These are phyloP conservation scores for Leucaena leucocephala DNA, from an alignment of 306 rosid species.

Conservation along the genomic window DNA sequence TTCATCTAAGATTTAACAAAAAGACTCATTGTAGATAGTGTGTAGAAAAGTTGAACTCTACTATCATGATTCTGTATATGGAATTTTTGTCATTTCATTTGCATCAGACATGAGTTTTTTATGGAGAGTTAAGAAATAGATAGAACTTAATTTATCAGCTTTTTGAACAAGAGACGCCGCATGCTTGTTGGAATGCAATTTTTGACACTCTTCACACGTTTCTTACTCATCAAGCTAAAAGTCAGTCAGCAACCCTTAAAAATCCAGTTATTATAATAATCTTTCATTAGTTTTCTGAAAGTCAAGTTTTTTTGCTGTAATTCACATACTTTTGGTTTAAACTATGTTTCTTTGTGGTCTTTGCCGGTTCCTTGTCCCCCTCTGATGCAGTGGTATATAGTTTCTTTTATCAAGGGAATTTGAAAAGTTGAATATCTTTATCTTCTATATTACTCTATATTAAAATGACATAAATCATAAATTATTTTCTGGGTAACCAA, in stretches of 20 bases:
- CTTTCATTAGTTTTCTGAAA: neutral
- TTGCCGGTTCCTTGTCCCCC: neutral
- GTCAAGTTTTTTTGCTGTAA: neutral
- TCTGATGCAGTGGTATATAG: slow-evolving; percentile 6
- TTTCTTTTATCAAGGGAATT: neutral
- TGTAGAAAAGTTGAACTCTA: slow-evolving; percentile 4
- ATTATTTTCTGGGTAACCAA: slow-evolving; percentile 25
- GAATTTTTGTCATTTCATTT: neutral
- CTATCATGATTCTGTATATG: neutral
- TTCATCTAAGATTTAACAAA: slow-evolving; percentile 23
- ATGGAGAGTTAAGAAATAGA: neutral
- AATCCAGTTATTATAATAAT: neutral
- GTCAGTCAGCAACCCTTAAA: slow-evolving; percentile 3
- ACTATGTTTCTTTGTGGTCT: slow-evolving; percentile 15
- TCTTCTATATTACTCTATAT: neutral
- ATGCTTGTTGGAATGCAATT: neutral
- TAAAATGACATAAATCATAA: neutral
- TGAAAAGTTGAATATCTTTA: slow-evolving; percentile 14
- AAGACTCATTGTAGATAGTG: slow-evolving; percentile 6
- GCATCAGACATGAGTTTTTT: neutral
- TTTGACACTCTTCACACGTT: slow-evolving; percentile 21
- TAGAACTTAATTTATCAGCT: neutral
- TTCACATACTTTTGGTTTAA: neutral
- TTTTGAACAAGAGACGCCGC: neutral
- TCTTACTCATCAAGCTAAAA: slow-evolving; percentile 19